phyloP scores from a whole-genome alignment of 2,329 filamentous ascomycete genomes.

The Aspergillus texensis region DNA sequence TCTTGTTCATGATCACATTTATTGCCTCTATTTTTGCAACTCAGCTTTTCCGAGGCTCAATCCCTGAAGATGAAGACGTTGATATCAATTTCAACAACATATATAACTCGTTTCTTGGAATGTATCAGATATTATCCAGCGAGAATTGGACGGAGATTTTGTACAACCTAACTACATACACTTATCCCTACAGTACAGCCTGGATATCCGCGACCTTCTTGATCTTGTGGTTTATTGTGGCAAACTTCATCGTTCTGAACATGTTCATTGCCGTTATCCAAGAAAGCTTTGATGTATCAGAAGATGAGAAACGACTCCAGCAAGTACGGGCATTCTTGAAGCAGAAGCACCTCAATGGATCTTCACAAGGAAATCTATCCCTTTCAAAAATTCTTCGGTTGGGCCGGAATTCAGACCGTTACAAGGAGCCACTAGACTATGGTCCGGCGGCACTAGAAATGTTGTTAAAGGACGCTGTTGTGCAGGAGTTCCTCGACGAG shows the following conservation, averaged over 20 bases:
- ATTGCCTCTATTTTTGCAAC: slow-evolving; percentile 89
- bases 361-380: slow-evolving; percentile 68
- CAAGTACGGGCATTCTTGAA: slow-evolving; percentile 95
- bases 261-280: slow-evolving; percentile 99
- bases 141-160: slow-evolving; percentile 93
- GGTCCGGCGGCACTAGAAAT: slow-evolving; percentile 92
- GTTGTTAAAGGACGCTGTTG: slow-evolving; percentile 93
- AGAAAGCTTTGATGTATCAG: slow-evolving; percentile 97
- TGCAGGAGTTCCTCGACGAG: slow-evolving; percentile 91
- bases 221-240: slow-evolving; percentile 92
- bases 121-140: slow-evolving; percentile 96
- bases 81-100: slow-evolving; percentile 83
- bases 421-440: slow-evolving; percentile 83
- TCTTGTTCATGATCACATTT: slow-evolving; percentile 95
- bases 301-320: slow-evolving; percentile 95
- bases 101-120: slow-evolving; percentile 93
- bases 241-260: slow-evolving; percentile 94
- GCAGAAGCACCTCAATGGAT: slow-evolving; percentile 77
- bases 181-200: slow-evolving; percentile 67
- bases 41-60: slow-evolving; percentile 87
- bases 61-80: slow-evolving; percentile 69
- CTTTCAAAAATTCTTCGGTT: slow-evolving; percentile 63
- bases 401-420: slow-evolving; percentile 63
- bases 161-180: slow-evolving; percentile 76
- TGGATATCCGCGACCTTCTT: slow-evolving; percentile 93